phyloP scores from a whole-genome alignment of 176 grass and related monocot species.

The Hyparrhenia diplandra region DNA sequence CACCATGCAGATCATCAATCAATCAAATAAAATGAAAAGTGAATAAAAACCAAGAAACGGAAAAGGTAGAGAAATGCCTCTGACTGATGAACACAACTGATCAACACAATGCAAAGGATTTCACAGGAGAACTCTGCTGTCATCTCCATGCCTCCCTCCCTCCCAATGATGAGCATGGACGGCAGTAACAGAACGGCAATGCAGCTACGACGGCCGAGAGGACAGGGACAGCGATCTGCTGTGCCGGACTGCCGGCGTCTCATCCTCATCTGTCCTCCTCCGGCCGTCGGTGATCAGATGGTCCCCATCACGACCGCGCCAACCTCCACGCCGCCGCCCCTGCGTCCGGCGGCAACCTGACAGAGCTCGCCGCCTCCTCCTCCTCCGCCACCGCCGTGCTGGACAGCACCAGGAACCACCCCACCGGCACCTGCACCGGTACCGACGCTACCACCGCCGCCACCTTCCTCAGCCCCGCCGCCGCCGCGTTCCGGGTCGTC shows the following conservation, averaged over 20 bases:
- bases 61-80: not conserved
- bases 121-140: too few species aligned
- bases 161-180: too few species aligned
- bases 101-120: not conserved
- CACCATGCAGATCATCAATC: not conserved
- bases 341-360: conserved; percentile 16
- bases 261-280: too few species aligned
- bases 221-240: too few species aligned
- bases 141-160: too few species aligned
- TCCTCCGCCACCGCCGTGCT: not conserved
- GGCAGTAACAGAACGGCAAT: too few species aligned
- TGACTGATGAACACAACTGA: not conserved
- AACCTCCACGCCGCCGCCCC: too few species aligned
- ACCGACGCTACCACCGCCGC: too few species aligned
- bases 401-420: not conserved
- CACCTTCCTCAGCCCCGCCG: not conserved
- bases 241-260: too few species aligned
- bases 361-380: not conserved
- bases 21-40: not conserved
- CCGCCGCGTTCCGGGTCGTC: too few species aligned
- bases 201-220: too few species aligned
- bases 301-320: conserved; percentile 23
- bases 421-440: not conserved
- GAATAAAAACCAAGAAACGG: too few species aligned
- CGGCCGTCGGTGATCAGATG: not conserved